Percentiles rank a stretch among this genome's conserved stretches.
Conservation (phyloP, 1,284 basidiomycete genomes). For the Rugosomyces carneus region DNA sequence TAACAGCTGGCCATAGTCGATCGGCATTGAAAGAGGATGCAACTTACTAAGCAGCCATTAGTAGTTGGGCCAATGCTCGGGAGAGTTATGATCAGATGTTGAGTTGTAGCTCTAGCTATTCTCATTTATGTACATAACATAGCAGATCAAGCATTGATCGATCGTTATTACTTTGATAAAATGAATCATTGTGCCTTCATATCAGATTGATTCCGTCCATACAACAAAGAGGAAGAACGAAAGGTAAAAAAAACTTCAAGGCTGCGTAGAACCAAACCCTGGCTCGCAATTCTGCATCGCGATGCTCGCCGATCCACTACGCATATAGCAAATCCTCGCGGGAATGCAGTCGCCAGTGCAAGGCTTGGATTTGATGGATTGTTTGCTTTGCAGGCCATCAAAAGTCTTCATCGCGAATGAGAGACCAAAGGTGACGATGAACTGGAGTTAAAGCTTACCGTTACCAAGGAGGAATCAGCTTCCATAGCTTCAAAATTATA, state of each 20-base stretch:
- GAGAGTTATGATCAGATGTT: no score
- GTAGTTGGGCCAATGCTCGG: no score
- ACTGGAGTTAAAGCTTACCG: conserved; percentile 32
- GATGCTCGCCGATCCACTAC: conserved; percentile 60
- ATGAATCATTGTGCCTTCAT: no score
- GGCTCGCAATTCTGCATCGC: conserved; percentile 50
- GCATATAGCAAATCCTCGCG: conserved; percentile 78
- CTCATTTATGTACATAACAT: no score
- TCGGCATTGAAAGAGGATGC: neutral
- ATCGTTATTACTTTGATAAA: neutral
- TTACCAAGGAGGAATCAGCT: conserved; percentile 48
- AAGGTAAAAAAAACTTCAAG: neutral
- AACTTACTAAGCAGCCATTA: neutral
- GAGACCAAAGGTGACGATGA: neutral
- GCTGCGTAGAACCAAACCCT: conserved; percentile 69
- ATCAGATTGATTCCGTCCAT: no score
- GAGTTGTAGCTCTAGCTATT: no score
- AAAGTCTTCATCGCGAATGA: conserved; percentile 41
- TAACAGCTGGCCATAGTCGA: conserved; percentile 18
- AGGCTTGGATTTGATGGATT: conserved; percentile 44
- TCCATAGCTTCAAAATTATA: conserved; percentile 52
- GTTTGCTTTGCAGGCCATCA: conserved; percentile 69
- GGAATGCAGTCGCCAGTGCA: conserved; percentile 56
- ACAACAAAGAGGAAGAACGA: neutral
- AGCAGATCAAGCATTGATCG: no score